Percentiles rank a stretch among this genome's conserved stretches.
phyloP scores from a whole-genome alignment of 2,329 filamentous ascomycete species.

The Penicillium sp. region DNA sequence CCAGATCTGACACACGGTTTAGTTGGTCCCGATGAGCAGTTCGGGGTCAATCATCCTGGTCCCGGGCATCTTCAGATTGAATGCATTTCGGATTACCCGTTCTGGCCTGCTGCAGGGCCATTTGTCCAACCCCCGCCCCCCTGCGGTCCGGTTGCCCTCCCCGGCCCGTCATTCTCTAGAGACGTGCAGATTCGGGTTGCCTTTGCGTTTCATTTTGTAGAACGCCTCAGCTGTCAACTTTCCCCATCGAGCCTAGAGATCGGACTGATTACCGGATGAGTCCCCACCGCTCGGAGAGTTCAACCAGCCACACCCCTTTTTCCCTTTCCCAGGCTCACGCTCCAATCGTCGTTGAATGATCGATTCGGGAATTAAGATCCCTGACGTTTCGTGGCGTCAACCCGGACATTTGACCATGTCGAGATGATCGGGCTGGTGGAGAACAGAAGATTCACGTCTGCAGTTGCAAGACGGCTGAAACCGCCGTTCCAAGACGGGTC shows the following conservation, averaged over 20 bases:
- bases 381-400: slow-evolving; percentile 15
- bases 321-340: neutral
- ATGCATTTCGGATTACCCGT: neutral
- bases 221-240: slow-evolving; percentile 32
- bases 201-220: slow-evolving; percentile 12
- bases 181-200: neutral
- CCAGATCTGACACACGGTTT: slow-evolving; percentile 18
- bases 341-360: neutral
- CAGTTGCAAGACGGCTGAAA: neutral
- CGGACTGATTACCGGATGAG: slow-evolving; percentile 29
- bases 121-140: neutral
- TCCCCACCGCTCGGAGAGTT: slow-evolving; percentile 21
- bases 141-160: neutral
- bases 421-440: slow-evolving; percentile 5
- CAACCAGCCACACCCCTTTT: slow-evolving; percentile 14
- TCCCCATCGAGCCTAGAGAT: slow-evolving; percentile 28
- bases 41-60: slow-evolving; percentile 12
- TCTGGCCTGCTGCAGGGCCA: slow-evolving; percentile 7
- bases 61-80: slow-evolving; percentile 9
- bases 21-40: slow-evolving; percentile 22
- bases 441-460: neutral
- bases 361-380: slow-evolving; percentile 4
- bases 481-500: neutral
- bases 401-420: slow-evolving; percentile 21
- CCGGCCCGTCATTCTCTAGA: neutral